phyloP scores from a whole-genome alignment of 352 stramenopile genomes.

The Phytophthora colocasiae region DNA sequence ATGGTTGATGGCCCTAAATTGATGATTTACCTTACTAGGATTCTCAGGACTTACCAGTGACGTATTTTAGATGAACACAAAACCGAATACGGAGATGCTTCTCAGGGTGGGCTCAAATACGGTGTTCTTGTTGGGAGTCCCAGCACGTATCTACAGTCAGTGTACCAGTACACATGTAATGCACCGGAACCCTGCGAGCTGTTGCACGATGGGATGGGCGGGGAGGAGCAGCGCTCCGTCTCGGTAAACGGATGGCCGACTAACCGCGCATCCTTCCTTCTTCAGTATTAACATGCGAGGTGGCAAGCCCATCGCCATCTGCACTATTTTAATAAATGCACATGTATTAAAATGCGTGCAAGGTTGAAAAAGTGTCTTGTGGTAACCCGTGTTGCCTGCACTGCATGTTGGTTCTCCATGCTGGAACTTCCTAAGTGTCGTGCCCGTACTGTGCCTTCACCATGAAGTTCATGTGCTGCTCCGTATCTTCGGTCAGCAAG shows the following conservation, averaged over 20 bases:
- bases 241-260: constrained; percentile 11
- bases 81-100: constrained; percentile 3
- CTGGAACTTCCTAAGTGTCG: constrained; percentile 5
- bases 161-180: constrained; percentile 4
- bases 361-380: not conserved
- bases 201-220: not conserved
- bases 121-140: not conserved
- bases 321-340: too few relatives aligned
- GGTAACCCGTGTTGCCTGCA: too few relatives aligned
- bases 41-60: not conserved
- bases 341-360: not conserved
- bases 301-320: constrained; percentile 7
- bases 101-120: not conserved
- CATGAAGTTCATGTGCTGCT: constrained; percentile 17
- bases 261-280: constrained; percentile 26
- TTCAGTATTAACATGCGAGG: constrained; percentile 29
- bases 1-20: too few relatives aligned
- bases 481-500: constrained; percentile 33
- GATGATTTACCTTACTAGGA: not conserved
- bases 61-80: not conserved
- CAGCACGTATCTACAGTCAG: too few relatives aligned
- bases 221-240: constrained; percentile 1
- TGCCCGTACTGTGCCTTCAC: constrained; percentile 11
- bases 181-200: constrained; percentile 20
- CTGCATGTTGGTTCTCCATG: constrained; percentile 11